Evolutionary conservation across 768 basidiomycete species (phyloP), one percentile per base, ranked within the genome.

Genomic region (Termitomyces sp.): DNA sequence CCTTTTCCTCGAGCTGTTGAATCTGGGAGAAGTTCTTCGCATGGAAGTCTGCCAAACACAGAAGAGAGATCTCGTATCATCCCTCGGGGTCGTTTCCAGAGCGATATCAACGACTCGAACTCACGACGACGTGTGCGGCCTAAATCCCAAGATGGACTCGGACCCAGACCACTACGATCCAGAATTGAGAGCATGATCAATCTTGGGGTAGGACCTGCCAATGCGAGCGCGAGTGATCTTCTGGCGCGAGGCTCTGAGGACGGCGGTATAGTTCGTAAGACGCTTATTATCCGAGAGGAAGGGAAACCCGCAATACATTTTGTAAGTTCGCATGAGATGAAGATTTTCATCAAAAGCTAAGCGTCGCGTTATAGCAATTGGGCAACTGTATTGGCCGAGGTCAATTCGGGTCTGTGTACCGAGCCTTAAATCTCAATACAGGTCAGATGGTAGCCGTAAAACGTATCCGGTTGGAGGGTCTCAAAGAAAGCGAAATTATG

Each of bases 381-480:
- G 96, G 96, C 30, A 95, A 97, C 71, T 95, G 93, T 68, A 96
- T 99, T 61, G 96, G 96, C 2, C 85, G 91, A 48, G 96, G 96
- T 8, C 96, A 98, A 74, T 98, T 98, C 70, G 96, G 96, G 28
- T 84, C 94, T 9, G 96, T 98, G 6, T 98, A 96, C 70, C 85
- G 93, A 14, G 95, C 96, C 12, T 78, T 99, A 56, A 95, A 99
- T 69, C 74, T 98, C 69, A 88, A 89, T 60, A 94, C 89, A 1
- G 96, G 96, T 16, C 91, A 96, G 70, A 96, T 92, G 84, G 94
- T 96, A n/a, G 96, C 96, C n/a, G 93, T 98, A 51, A 99, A 99
- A 74, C 86, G 93, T 30, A 96, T 99, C 64, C 79, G 88, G 50
- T 76, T 98, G 37, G 90, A 91, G 50, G 96, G 94, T 8, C 76